Base-by-base conservation (phyloP, 345 rosid genomes). In the Combretum micranthum region DNA sequence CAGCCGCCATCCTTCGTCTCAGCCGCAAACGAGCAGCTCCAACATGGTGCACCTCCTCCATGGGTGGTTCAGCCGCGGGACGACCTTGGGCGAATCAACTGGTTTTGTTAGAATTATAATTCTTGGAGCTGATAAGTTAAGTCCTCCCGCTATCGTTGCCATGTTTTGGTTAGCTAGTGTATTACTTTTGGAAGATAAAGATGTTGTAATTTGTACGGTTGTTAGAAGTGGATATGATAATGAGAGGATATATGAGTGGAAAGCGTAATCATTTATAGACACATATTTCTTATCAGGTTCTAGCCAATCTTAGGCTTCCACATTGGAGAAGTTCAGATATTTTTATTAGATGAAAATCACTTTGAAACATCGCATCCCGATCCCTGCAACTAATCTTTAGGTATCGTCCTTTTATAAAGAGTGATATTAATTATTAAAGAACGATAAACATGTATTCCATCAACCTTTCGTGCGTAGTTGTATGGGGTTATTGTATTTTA, bases 281-380 rank as follows among this genome's bases (percentile, higher is more conserved):
- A 63, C 81, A 42, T 21, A 71, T 61, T 69, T 83, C 98, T 92
- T 86, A 92, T 92, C 96, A 17, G 22, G 7, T 64, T 10, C 4
- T 2, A 47, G 14, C 86, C 87, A 82, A 57, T 63, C 18, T 19
- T 3, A 4, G 23, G 21, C 20, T 66, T 62, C 77, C 96, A 61
- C 83, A 83, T 79, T 0, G n/a, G 22, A 23, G 21, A 13, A 2
- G 25, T 16, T 6, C 4, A 57, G 86, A 78, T 83, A 67, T 76
- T 80, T n/a, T 64, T 63, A 5, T 44, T 13, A 50, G 4, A 53
- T 53, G 37, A n/a, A 52, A 16, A 32, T 32, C 39, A 32, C 39
- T 4, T 32, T 32, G 1, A 32, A 32, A 32, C 39, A 32, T 32
- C 9, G 39, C 6, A 7, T 4, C 9, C 39, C 5, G 6, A 32